A percentile compares a stretch with the other conserved stretches of the same genome.
Conservation (phyloP, 1,284 basidiomycete species). For the Cutaneotrichosporon dermatis region DNA sequence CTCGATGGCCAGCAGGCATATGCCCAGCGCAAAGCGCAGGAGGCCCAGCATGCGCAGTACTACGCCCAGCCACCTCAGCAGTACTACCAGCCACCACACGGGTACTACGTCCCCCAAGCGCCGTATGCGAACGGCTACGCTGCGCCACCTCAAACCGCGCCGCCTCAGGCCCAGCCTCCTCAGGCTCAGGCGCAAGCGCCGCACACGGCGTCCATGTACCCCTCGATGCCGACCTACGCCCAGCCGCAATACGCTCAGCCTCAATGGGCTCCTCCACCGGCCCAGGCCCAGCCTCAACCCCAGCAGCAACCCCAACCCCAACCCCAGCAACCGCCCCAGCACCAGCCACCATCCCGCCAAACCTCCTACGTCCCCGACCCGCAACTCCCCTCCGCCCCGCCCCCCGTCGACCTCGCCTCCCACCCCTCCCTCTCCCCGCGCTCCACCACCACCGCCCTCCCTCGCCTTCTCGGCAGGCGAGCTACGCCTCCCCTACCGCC, state of each 20-base stretch:
- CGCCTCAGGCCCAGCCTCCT: slow-evolving; percentile 11
- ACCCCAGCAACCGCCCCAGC: slow-evolving; percentile 14
- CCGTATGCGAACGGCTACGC: slow-evolving; percentile 30
- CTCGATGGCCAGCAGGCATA: slow-evolving; percentile 67
- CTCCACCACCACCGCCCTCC: slow-evolving; percentile 39
- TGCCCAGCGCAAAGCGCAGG: slow-evolving; percentile 41
- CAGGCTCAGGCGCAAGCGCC: neutral
- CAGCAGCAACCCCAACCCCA: slow-evolving; percentile 22
- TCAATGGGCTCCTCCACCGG: too few species aligned
- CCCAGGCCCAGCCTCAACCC: slow-evolving; percentile 12
- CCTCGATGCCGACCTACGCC: slow-evolving; percentile 15
- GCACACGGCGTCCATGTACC: neutral
- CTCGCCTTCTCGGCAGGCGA: neutral
- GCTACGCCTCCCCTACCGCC: neutral
- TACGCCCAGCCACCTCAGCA: slow-evolving; percentile 16
- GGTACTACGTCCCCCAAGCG: slow-evolving; percentile 16
- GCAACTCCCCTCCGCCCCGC: slow-evolving; percentile 16
- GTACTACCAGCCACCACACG: slow-evolving; percentile 15
- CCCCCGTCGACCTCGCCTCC: slow-evolving; percentile 27
- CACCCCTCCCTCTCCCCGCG: slow-evolving; percentile 26
- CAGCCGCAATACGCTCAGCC: slow-evolving; percentile 8
- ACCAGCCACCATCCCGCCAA: slow-evolving; percentile 14
- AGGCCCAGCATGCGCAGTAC: slow-evolving; percentile 37
- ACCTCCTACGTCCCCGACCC: slow-evolving; percentile 9
- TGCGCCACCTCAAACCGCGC: slow-evolving; percentile 13